Percentiles rank a stretch among this genome's conserved stretches.
phyloP scores from a whole-genome alignment of 768 basidiomycete genomes.

The Podaxis sp. region DNA sequence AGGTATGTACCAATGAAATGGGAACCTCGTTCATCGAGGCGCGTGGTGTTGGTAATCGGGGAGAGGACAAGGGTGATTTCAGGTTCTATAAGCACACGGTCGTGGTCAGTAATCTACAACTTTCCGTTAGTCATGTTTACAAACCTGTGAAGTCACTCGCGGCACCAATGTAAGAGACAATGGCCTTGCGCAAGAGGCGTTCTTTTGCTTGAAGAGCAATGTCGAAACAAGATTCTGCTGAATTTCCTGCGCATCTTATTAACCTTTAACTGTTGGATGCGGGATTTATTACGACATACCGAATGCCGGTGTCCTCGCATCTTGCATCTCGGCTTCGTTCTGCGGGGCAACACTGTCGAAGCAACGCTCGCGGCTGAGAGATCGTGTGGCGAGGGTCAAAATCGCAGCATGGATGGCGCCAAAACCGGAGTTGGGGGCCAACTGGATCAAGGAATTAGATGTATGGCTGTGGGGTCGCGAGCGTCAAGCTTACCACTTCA shows the following conservation, averaged over 20 bases:
- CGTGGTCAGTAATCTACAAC: not conserved
- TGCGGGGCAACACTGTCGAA: conserved; percentile 53
- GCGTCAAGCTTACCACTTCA: conserved; percentile 61
- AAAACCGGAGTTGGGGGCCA: conserved; percentile 70
- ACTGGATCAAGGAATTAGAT: conserved; percentile 24
- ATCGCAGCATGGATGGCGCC: conserved; percentile 83
- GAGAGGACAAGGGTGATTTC: conserved; percentile 72
- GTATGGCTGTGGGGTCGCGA: not conserved
- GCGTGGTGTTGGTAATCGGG: conserved; percentile 54
- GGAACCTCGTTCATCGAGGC: conserved; percentile 51
- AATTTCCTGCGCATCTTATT: conserved; percentile 37
- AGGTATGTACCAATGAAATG: conserved; percentile 52
- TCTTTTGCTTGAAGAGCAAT: conserved; percentile 51
- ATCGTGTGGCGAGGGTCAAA: conserved; percentile 67
- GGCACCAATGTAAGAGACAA: conserved; percentile 64
- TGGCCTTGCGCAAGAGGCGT: conserved; percentile 51
- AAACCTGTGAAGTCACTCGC: conserved; percentile 70
- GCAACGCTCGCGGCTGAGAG: conserved; percentile 58
- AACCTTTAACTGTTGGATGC: not conserved
- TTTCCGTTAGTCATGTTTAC: conserved; percentile 8
- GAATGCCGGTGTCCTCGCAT: conserved; percentile 48
- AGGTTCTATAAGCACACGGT: conserved; percentile 40
- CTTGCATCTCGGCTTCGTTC: conserved; percentile 60
- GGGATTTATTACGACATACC: conserved; percentile 32
- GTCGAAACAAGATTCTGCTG: conserved; percentile 55